Conservation (phyloP, 352 stramenopile genomes). For the Globisporangium yorkense region DNA sequence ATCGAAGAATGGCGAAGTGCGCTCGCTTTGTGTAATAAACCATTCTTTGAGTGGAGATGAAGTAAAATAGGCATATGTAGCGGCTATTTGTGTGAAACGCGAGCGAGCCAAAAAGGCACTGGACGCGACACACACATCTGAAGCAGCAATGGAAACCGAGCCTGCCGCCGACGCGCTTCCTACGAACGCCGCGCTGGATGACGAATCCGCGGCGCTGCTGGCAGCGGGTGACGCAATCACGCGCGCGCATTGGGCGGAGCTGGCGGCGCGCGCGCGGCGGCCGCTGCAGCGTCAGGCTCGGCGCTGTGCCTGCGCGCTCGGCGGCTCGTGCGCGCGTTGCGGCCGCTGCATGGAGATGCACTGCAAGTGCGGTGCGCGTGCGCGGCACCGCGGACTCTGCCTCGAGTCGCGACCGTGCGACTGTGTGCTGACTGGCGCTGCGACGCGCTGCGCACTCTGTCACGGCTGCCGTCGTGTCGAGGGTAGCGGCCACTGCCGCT, state of each 20-base stretch:
- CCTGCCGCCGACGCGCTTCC: neutral
- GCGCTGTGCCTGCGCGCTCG: conserved; percentile 38
- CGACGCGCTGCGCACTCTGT: conserved; percentile 40
- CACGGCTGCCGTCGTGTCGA: conserved; percentile 38
- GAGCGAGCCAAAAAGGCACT: neutral
- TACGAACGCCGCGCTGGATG: neutral
- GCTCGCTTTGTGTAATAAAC: too few relatives aligned
- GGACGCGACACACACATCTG: too few relatives aligned
- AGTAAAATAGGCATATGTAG: too few relatives aligned
- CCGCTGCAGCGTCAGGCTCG: conserved; percentile 16
- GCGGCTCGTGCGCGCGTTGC: conserved; percentile 47
- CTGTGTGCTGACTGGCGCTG: conserved; percentile 27
- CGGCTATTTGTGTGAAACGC: neutral
- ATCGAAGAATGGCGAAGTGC: conserved; percentile 1
- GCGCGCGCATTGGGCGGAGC: conserved; percentile 2
- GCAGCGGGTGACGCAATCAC: conserved; percentile 7
- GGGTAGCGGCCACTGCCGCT: conserved; percentile 52
- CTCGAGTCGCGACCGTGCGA: conserved; percentile 62
- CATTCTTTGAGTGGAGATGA: too few relatives aligned
- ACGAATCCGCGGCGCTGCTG: conserved; percentile 2
- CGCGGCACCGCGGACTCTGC: conserved; percentile 22
- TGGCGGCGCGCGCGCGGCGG: neutral
- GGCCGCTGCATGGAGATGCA: conserved; percentile 54
- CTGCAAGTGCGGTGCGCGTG: conserved; percentile 37
- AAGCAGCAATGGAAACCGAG: neutral